Evolutionary conservation across 306 rosid species (phyloP).

Genomic region (Prunus dulcis): DNA sequence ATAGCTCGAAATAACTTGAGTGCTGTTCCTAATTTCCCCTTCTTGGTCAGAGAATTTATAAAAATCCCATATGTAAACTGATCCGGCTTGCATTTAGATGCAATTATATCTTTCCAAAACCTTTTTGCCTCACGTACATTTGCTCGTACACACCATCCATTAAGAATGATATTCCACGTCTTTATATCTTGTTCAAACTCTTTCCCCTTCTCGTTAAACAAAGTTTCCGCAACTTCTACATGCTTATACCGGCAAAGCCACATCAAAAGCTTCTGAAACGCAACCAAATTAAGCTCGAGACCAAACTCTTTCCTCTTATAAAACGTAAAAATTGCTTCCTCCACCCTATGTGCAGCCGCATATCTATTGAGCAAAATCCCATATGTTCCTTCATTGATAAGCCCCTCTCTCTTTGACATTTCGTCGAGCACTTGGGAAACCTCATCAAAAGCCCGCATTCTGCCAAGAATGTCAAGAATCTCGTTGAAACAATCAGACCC

Average conservation of each 20-base stretch:
- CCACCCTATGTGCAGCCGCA: conserved; percentile 63
- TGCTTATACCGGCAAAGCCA: conserved; percentile 74
- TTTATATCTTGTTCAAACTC: conserved; percentile 50
- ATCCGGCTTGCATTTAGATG: conserved; percentile 62
- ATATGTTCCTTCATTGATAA: conserved; percentile 43
- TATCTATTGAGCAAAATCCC: conserved; percentile 45
- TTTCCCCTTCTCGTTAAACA: conserved; percentile 42
- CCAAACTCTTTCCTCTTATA: conserved; percentile 48
- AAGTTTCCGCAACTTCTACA: conserved; percentile 68
- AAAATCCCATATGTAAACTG: conserved; percentile 52
- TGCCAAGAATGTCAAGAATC: conserved; percentile 60
- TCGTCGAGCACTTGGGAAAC: conserved; percentile 59
- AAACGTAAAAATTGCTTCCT: conserved; percentile 53
- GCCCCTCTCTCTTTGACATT: conserved; percentile 53
- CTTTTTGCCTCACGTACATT: conserved; percentile 67
- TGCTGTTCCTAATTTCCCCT: conserved; percentile 70
- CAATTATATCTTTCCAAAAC: conserved; percentile 66
- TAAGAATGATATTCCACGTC: conserved; percentile 67
- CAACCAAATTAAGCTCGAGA: conserved; percentile 32
- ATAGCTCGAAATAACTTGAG: conserved; percentile 57
- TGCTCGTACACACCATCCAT: conserved; percentile 83
- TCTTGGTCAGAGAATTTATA: conserved; percentile 68
- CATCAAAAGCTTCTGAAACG: conserved; percentile 61
- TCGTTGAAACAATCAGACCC: conserved; percentile 49
- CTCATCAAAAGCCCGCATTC: conserved; percentile 48